Percentiles rank a stretch among this genome's conserved stretches.
Conservation (phyloP, 805 yeast genomes). For the Kodamaea restingae region DNA sequence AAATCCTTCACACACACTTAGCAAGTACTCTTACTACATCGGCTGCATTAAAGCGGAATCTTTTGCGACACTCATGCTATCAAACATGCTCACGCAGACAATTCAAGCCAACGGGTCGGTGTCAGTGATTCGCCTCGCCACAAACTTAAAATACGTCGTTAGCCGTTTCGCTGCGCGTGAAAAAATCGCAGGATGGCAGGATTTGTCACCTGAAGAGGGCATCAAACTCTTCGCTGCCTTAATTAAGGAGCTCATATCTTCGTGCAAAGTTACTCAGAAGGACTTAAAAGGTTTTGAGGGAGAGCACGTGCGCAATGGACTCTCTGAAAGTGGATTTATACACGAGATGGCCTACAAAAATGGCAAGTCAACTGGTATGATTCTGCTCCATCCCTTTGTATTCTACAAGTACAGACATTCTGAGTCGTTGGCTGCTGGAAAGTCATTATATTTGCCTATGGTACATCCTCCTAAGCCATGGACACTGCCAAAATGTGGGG, state of each 20-base stretch:
- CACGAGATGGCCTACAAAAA: not conserved
- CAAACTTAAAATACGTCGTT: constrained; percentile 12
- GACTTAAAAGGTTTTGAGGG: constrained; percentile 7
- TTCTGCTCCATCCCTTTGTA: constrained; percentile 23
- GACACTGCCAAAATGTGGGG: constrained; percentile 32
- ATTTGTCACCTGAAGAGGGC: constrained; percentile 15
- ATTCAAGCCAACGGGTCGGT: constrained; percentile 15
- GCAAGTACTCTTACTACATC: constrained; percentile 4
- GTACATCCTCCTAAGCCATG: constrained; percentile 35
- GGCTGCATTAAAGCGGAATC: constrained; percentile 4
- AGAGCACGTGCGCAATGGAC: constrained; percentile 4
- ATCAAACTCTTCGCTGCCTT: constrained; percentile 17
- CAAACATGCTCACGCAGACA: constrained; percentile 6
- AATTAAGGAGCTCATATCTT: constrained; percentile 14
- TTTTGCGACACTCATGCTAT: constrained; percentile 6
- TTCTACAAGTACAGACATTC: constrained; percentile 12
- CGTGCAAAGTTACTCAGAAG: constrained; percentile 11
- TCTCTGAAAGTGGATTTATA: constrained; percentile 6
- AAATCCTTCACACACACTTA: not conserved
- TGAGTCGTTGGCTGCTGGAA: constrained; percentile 11
- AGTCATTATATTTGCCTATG: constrained; percentile 32
- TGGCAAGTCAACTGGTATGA: constrained; percentile 14
- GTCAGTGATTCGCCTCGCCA: constrained; percentile 16
- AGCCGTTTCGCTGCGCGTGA: constrained; percentile 1
- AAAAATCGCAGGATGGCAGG: not conserved